A percentile compares a stretch with the other conserved stretches of the same genome.
These are phyloP conservation scores for Pseudomassariella vexata DNA, from an alignment of 2,329 filamentous ascomycete genomes.

Conservation along the genomic window DNA sequence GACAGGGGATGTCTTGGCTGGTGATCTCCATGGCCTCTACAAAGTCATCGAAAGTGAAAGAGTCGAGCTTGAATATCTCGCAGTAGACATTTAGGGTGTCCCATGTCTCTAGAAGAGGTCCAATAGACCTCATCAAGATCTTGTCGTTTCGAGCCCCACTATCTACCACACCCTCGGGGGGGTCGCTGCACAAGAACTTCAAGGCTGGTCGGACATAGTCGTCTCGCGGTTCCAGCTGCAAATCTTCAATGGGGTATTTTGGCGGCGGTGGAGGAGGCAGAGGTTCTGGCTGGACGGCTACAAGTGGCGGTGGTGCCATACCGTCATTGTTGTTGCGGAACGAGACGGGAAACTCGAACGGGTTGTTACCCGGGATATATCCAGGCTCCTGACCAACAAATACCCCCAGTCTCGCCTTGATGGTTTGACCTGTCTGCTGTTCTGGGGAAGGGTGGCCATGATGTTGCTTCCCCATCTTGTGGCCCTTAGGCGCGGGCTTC, in stretches of 20 bases:
- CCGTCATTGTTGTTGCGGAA: constrained; percentile 37
- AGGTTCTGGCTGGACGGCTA: constrained; percentile 38
- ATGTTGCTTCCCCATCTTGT: constrained; percentile 54
- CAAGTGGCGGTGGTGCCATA: constrained; percentile 39
- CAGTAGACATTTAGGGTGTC: constrained; percentile 98
- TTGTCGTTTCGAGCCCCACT: constrained; percentile 45
- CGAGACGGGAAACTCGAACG: constrained; percentile 38
- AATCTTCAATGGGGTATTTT: constrained; percentile 93
- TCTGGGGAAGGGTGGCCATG: constrained; percentile 27
- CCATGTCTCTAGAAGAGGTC: constrained; percentile 83
- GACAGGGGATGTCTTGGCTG: constrained; percentile 67
- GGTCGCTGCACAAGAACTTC: constrained; percentile 69
- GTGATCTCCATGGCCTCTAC: constrained; percentile 79
- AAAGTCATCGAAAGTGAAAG: constrained; percentile 96
- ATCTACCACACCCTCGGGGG: constrained; percentile 43
- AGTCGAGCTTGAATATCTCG: constrained; percentile 88
- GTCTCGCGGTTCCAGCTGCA: constrained; percentile 69
- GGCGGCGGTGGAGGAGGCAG: constrained; percentile 68
- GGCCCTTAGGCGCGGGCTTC: constrained; percentile 66
- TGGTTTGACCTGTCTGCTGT: constrained; percentile 30
- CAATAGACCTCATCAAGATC: constrained; percentile 80
- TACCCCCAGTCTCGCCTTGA: constrained; percentile 31
- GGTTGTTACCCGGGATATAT: constrained; percentile 36
- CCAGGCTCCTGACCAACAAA: constrained; percentile 30
- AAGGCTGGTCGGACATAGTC: constrained; percentile 65